A percentile compares a stretch with the other conserved stretches of the same genome.
phyloP scores from a whole-genome alignment of 2,329 filamentous ascomycete species.

The Ophiostoma sp. region DNA sequence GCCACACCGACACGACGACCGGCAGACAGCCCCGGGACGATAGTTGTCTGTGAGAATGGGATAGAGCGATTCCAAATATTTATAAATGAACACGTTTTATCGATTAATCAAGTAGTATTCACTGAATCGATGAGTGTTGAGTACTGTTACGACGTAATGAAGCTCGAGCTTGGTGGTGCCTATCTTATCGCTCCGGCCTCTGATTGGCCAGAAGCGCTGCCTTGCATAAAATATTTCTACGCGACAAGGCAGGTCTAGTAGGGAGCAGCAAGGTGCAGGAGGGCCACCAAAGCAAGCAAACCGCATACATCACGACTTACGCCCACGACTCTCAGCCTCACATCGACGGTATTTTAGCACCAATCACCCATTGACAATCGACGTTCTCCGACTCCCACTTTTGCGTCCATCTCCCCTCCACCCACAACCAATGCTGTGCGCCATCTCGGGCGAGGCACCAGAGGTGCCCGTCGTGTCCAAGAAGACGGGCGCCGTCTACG shows the following conservation, averaged over 20 bases:
- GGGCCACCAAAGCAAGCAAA: constrained; percentile 8
- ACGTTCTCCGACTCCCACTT: too few relatives aligned
- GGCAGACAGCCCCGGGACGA: background rate
- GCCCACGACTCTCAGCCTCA: background rate
- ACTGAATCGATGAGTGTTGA: too few relatives aligned
- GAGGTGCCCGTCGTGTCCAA: constrained; percentile 91
- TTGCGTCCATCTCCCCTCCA: background rate
- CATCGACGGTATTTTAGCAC: background rate
- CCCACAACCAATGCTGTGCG: constrained; percentile 31
- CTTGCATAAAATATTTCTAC: constrained; percentile 24
- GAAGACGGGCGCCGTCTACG: constrained; percentile 84
- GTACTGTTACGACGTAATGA: background rate
- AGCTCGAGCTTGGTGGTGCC: background rate
- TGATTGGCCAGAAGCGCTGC: constrained; percentile 23
- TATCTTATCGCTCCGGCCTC: constrained; percentile 23
- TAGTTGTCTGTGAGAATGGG: background rate
- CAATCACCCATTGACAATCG: background rate
- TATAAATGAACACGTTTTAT: background rate
- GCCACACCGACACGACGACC: background rate
- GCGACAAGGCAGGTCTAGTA: constrained; percentile 15
- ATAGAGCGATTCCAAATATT: background rate
- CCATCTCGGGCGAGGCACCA: constrained; percentile 86
- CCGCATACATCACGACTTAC: constrained; percentile 7
- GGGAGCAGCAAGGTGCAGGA: constrained; percentile 12
- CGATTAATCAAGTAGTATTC: background rate